phyloP scores from a whole-genome alignment of 1,139 yeast genomes.

The Pichia sp. region DNA sequence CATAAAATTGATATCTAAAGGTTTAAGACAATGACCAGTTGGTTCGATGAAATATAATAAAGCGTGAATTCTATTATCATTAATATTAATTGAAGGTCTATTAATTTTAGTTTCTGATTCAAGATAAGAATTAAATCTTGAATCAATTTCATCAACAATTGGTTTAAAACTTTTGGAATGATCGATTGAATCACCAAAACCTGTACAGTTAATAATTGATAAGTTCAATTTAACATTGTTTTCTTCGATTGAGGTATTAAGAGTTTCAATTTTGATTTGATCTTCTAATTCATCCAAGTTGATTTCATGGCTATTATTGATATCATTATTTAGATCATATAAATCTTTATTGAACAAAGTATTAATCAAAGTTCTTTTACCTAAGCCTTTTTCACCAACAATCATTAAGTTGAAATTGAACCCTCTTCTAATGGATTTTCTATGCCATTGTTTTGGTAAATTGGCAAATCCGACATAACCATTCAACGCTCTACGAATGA shows the following conservation, averaged over 20 bases:
- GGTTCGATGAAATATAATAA: constrained; percentile 90
- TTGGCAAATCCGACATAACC: constrained; percentile 98
- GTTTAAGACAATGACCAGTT: constrained; percentile 87
- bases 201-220: constrained; percentile 85
- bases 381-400: constrained; percentile 89
- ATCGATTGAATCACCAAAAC: constrained; percentile 89
- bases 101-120: constrained; percentile 86
- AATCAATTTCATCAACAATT: constrained; percentile 81
- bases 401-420: constrained; percentile 84
- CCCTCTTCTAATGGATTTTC: constrained; percentile 91
- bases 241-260: constrained; percentile 76
- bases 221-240: constrained; percentile 85
- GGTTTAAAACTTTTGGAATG: constrained; percentile 91
- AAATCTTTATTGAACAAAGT: constrained; percentile 81
- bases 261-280: constrained; percentile 60
- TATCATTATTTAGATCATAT: constrained; percentile 33
- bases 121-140: constrained; percentile 78
- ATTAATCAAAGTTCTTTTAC: constrained; percentile 87
- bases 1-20: constrained; percentile 87
- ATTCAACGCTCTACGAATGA: constrained; percentile 75
- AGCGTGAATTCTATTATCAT: constrained; percentile 80
- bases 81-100: constrained; percentile 58
- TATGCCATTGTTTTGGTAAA: constrained; percentile 98
- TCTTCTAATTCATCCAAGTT: constrained; percentile 22
- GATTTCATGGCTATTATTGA: constrained; percentile 18